Base-by-base conservation (phyloP, 345 rosid species). In the Ceriops tagal region DNA sequence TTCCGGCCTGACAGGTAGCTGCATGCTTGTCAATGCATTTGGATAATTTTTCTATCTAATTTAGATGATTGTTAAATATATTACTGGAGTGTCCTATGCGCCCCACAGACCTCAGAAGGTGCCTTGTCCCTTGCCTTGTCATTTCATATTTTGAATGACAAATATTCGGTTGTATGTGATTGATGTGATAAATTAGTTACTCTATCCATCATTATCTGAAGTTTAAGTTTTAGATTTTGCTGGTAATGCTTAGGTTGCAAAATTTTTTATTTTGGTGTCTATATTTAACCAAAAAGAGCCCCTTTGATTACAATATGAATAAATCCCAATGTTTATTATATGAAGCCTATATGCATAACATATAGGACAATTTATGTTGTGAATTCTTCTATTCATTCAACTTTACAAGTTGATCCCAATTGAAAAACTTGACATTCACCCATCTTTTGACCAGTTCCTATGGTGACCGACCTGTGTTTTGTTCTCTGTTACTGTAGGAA, bases 1-100 rank as follows among this genome's bases (percentile, higher is more conserved):
- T 91, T 83, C 78, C 83, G 92, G 79, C 99, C 93, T 27, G 86
- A 89, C 85, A 91, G 98, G 98, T 93, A 86, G 66, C 52, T 26
- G 7, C 26, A 63, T 27, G 58, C n/a, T 53, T 65, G 52, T 56
- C 39, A 18, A 32, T 72, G 61, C 37, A 55, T 26, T 6, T 53
- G 47, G 9, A 4, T 47, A 31, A 19, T 57, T 62, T 37, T 19
- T 43, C 5, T 11, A 15, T 43, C 49, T 43, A 39, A 39, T 39
- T 39, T 39, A 39, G 46, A 39, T 39, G 15, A 39, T 39, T 39
- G 46, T 39, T 39, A 18, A 18, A 39, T 43, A 63, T 1, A 10
- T 47, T 19, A n/a, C 19, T 1, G 21, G 58, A 28, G 51, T 37
- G 10, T 37, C 11, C 43, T 11, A 39, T 10, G 16, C 27, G 16